Conservation (phyloP, 352 stramenopile genomes). For the Globisporangium radiosum region DNA sequence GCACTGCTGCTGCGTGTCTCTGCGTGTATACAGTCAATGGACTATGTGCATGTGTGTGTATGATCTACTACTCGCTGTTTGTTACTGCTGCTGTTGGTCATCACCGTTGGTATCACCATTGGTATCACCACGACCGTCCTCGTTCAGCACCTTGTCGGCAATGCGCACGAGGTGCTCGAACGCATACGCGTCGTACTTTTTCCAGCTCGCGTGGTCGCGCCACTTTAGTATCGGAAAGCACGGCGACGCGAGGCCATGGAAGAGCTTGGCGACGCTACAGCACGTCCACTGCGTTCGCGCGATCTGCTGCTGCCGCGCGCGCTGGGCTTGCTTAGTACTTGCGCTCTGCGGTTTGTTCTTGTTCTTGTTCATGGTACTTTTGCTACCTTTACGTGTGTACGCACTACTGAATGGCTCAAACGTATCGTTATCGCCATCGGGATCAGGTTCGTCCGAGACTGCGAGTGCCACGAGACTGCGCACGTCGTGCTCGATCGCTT, state of each 20-base stretch:
- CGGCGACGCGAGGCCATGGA: constrained; percentile 66
- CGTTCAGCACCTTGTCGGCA: constrained; percentile 40
- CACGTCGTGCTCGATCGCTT: constrained; percentile 51
- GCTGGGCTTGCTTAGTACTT: background rate
- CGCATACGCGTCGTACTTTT: constrained; percentile 52
- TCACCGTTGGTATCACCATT: too few species aligned
- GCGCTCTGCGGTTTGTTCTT: background rate
- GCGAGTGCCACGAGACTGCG: constrained; percentile 26
- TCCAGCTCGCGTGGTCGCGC: constrained; percentile 62
- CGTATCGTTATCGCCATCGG: constrained; percentile 12
- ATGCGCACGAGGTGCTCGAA: constrained; percentile 73
- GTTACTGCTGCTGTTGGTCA: too few species aligned
- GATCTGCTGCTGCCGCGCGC: constrained; percentile 6
- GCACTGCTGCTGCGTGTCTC: too few species aligned
- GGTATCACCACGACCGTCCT: constrained; percentile 6
- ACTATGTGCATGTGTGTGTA: too few species aligned
- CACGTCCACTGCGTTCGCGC: constrained; percentile 36
- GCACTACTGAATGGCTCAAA: background rate
- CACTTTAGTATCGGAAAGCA: constrained; percentile 51
- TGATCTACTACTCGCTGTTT: too few species aligned
- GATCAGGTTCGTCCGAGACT: constrained; percentile 6
- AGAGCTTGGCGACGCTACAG: constrained; percentile 68
- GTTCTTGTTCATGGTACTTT: constrained; percentile 1
- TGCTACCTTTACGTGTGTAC: background rate
- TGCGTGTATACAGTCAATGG: too few species aligned